These are phyloP conservation scores for Endogone sp. DNA, from an alignment of 192 early-diverging fungal species.

Conservation along the genomic window DNA sequence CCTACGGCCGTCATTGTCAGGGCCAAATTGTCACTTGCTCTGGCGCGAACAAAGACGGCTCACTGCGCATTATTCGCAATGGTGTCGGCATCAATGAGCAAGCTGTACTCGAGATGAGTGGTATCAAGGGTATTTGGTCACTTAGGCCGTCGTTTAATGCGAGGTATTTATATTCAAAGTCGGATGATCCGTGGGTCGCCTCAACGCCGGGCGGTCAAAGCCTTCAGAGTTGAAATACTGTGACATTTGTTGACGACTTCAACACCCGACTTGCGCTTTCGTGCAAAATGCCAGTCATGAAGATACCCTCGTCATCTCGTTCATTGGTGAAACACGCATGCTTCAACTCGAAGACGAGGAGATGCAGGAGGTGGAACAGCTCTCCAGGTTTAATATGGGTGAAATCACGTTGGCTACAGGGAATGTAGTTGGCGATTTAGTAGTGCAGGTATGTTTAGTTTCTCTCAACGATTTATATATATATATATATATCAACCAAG, in stretches of 20 bases:
- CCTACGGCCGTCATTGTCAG: slow-evolving; percentile 26
- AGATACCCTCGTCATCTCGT: slow-evolving; percentile 58
- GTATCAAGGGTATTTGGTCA: slow-evolving; percentile 75
- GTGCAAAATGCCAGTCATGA: slow-evolving; percentile 36
- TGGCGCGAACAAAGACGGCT: slow-evolving; percentile 69
- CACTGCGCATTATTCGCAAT: slow-evolving; percentile 78
- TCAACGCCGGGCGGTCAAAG: too few species aligned
- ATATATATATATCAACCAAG: too few species aligned
- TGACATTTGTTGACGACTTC: too few species aligned
- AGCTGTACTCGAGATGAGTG: slow-evolving; percentile 51
- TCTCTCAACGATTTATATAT: too few species aligned
- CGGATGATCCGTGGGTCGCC: too few species aligned
- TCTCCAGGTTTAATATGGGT: slow-evolving; percentile 31
- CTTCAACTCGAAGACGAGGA: slow-evolving; percentile 33
- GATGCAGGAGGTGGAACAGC: slow-evolving; percentile 24
- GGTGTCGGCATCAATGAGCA: slow-evolving; percentile 82
- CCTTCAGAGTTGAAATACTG: too few species aligned
- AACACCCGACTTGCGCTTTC: too few species aligned
- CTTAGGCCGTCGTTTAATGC: slow-evolving; percentile 42
- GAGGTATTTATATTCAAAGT: too few species aligned
- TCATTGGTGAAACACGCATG: slow-evolving; percentile 57
- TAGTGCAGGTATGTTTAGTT: slow-evolving; percentile 58
- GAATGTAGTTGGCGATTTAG: slow-evolving; percentile 37
- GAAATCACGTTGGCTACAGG: slow-evolving; percentile 38
- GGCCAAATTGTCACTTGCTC: slow-evolving; percentile 84